A percentile compares a stretch with the other conserved stretches of the same genome.
phyloP scores from a whole-genome alignment of 495 filamentous ascomycete genomes.

The Geoglossum glabrum region DNA sequence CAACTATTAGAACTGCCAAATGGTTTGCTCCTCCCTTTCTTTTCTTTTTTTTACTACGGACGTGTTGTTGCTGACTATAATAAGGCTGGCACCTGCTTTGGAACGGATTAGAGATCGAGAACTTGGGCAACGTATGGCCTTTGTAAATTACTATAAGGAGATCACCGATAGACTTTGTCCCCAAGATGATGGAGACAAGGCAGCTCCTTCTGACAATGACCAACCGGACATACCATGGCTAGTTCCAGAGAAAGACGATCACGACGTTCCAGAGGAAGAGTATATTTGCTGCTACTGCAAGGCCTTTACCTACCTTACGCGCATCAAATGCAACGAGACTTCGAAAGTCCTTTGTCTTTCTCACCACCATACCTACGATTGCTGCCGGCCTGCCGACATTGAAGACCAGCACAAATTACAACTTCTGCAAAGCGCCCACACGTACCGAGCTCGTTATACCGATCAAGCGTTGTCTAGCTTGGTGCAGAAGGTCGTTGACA shows the following conservation, averaged over 20 bases:
- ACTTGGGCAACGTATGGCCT: constrained; percentile 40
- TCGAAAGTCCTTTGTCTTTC: constrained; percentile 59
- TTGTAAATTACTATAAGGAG: constrained; percentile 21
- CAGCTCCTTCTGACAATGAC: background rate
- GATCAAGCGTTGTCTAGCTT: constrained; percentile 44
- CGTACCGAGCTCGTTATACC: constrained; percentile 41
- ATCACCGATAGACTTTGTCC: background rate
- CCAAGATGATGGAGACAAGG: background rate
- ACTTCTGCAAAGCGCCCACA: constrained; percentile 28
- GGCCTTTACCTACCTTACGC: constrained; percentile 73
- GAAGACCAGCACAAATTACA: constrained; percentile 35
- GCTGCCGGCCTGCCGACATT: constrained; percentile 45
- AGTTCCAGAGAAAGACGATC: constrained; percentile 32
- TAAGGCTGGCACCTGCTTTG: constrained; percentile 64
- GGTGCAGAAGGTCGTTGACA: constrained; percentile 64
- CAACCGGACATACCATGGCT: background rate
- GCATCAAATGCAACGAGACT: constrained; percentile 62
- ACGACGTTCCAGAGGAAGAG: constrained; percentile 70
- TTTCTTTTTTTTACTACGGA: background rate
- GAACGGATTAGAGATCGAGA: constrained; percentile 58
- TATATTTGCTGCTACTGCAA: constrained; percentile 88
- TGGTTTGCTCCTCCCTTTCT: constrained; percentile 26
- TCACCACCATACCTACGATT: constrained; percentile 59
- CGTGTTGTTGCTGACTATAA: background rate
- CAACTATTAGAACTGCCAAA: constrained; percentile 80